Percentiles rank a stretch among this genome's conserved stretches.
phyloP scores from a whole-genome alignment of 2,329 filamentous ascomycete genomes.

The Scedosporium apiospermum region DNA sequence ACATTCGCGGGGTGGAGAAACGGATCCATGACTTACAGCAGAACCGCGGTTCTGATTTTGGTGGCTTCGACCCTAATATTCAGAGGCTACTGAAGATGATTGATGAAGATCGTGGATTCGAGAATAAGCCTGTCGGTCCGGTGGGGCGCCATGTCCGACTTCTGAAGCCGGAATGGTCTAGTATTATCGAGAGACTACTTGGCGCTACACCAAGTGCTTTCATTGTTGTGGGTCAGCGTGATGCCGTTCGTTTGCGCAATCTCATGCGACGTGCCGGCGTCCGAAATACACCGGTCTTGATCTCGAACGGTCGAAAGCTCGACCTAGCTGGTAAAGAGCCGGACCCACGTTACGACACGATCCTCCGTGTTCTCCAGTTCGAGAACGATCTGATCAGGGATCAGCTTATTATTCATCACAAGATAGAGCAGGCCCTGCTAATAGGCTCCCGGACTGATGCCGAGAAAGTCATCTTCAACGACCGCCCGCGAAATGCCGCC shows the following conservation, averaged over 20 bases:
- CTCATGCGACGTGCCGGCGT: constrained; percentile 51
- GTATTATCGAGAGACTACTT: constrained; percentile 68
- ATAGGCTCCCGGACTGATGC: constrained; percentile 60
- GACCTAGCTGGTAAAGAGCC: constrained; percentile 65
- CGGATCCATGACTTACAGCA: constrained; percentile 6
- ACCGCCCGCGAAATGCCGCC: constrained; percentile 57
- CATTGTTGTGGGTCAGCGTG: constrained; percentile 67
- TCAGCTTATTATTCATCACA: constrained; percentile 72
- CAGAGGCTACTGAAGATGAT: constrained; percentile 59
- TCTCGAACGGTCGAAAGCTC: constrained; percentile 46
- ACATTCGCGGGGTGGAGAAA: constrained; percentile 18
- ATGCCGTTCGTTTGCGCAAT: constrained; percentile 57
- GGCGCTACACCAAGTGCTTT: constrained; percentile 66
- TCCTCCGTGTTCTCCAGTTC: constrained; percentile 71
- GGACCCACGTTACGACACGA: constrained; percentile 61
- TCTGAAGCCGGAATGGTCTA: constrained; percentile 71
- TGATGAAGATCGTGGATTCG: constrained; percentile 58
- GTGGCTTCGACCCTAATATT: constrained; percentile 56
- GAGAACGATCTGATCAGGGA: constrained; percentile 70
- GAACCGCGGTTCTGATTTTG: constrained; percentile 46
- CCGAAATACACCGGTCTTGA: constrained; percentile 48
- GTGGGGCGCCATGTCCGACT: constrained; percentile 71
- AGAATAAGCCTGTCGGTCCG: constrained; percentile 68
- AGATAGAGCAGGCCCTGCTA: constrained; percentile 77
- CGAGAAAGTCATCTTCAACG: constrained; percentile 56